These are phyloP conservation scores for Acidiella bohemica DNA, from an alignment of 495 filamentous ascomycete species.

Conservation along the genomic window DNA sequence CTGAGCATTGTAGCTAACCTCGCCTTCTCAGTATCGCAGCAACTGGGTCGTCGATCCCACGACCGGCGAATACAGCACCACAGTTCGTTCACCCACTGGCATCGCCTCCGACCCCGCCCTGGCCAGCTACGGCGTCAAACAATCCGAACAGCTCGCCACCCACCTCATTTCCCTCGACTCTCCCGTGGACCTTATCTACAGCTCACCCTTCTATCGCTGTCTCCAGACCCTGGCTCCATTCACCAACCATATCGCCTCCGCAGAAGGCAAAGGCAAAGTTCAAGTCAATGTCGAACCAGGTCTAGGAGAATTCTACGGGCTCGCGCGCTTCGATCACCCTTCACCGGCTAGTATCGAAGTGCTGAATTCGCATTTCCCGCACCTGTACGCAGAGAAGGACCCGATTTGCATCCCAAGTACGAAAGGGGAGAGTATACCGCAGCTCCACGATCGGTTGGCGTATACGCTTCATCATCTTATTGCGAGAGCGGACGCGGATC, in stretches of 20 bases:
- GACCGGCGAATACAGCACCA: constrained; percentile 58
- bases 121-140: constrained; percentile 68
- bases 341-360: constrained; percentile 47
- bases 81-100: constrained; percentile 64
- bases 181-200: constrained; percentile 63
- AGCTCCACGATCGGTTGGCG: constrained; percentile 69
- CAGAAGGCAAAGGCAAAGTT: constrained; percentile 25
- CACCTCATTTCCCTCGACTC: constrained; percentile 49
- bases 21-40: constrained; percentile 59
- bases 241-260: constrained; percentile 35
- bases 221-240: constrained; percentile 72
- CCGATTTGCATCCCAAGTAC: constrained; percentile 50
- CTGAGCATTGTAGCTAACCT: constrained; percentile 10
- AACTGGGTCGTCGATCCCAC: constrained; percentile 71
- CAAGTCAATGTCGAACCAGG: constrained; percentile 60
- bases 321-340: constrained; percentile 69
- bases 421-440: constrained; percentile 60
- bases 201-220: constrained; percentile 81
- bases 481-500: constrained; percentile 49
- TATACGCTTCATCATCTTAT: constrained; percentile 59
- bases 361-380: constrained; percentile 52
- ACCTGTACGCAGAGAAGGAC: constrained; percentile 32
- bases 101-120: constrained; percentile 79
- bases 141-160: constrained; percentile 63
- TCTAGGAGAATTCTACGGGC: constrained; percentile 83